phyloP scores from a whole-genome alignment of 164 flowering plant genomes.

The Liriodendron chinense region DNA sequence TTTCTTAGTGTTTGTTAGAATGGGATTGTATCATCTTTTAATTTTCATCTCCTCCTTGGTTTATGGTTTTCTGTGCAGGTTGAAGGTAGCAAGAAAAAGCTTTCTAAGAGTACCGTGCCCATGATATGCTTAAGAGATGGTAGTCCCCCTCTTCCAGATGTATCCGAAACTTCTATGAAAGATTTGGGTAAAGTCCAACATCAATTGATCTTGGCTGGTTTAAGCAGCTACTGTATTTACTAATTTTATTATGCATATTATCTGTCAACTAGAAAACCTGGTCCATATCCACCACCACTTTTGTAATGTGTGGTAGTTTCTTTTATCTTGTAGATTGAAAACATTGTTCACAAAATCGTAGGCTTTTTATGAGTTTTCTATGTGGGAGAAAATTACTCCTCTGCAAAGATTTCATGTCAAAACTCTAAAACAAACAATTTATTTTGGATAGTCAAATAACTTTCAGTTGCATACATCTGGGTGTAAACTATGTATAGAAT shows the following conservation, averaged over 20 bases:
- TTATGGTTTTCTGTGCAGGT: slow-evolving; percentile 38
- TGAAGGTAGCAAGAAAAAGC: slow-evolving; percentile 18
- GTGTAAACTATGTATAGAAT: not conserved
- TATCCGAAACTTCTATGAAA: slow-evolving; percentile 32
- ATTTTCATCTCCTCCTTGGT: not conserved
- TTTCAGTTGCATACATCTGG: not conserved
- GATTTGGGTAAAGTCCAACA: slow-evolving; percentile 36
- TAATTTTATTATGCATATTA: not conserved
- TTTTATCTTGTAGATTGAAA: not conserved
- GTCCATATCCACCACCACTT: not conserved
- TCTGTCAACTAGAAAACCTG: not conserved
- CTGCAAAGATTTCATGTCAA: not conserved
- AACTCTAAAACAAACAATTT: not conserved
- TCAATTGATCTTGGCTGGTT: slow-evolving; percentile 3
- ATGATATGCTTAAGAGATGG: slow-evolving; percentile 78
- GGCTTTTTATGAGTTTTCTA: not conserved
- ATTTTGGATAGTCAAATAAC: too few species aligned
- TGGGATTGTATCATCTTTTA: not conserved
- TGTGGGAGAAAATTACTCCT: not conserved
- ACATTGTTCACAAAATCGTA: not conserved
- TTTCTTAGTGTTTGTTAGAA: not conserved
- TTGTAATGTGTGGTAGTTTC: not conserved
- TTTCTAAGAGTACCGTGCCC: slow-evolving; percentile 43
- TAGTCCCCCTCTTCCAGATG: slow-evolving; percentile 83
- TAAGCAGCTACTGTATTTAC: not conserved